A percentile compares a stretch with the other conserved stretches of the same genome.
Evolutionary conservation across 192 early-diverging fungal genomes (phyloP).

Genomic region (Phlyctochytrium arcticum): DNA sequence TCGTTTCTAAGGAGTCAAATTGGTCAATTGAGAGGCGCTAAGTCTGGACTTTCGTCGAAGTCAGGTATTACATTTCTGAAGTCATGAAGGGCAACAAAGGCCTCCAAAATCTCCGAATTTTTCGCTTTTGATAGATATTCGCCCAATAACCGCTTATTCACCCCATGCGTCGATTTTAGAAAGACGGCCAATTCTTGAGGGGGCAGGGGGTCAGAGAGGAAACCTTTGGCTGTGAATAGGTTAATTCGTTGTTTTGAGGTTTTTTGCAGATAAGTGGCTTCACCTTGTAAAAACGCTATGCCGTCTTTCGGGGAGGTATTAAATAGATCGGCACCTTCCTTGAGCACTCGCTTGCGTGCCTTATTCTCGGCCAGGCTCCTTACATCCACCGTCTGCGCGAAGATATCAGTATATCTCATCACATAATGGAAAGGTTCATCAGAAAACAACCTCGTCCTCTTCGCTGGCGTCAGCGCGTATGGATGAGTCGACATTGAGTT

Average conservation of each 20-base stretch:
- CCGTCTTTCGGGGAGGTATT: conserved; percentile 86
- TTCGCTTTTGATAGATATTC: conserved; percentile 85
- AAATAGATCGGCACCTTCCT: conserved; percentile 75
- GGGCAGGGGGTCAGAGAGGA: conserved; percentile 45
- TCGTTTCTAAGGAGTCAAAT: conserved; percentile 59
- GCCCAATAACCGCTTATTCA: conserved; percentile 84
- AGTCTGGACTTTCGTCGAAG: neutral
- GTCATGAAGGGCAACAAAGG: conserved; percentile 81
- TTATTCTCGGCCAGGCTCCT: too few species aligned
- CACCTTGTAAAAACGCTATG: conserved; percentile 71
- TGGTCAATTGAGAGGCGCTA: conserved; percentile 3
- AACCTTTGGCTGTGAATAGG: conserved; percentile 30
- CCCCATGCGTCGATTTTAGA: conserved; percentile 71
- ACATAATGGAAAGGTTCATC: too few species aligned
- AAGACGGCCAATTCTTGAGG: conserved; percentile 67
- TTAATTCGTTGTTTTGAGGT: neutral
- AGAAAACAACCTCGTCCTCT: too few species aligned
- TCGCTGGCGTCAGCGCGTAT: neutral
- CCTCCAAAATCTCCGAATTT: conserved; percentile 79
- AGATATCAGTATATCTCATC: too few species aligned
- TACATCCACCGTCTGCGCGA: too few species aligned
- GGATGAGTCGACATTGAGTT: too few species aligned
- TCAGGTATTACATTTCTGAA: conserved; percentile 68
- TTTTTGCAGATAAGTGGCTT: neutral
- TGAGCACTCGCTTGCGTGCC: conserved; percentile 72